Evolutionary conservation across 495 filamentous ascomycete genomes (phyloP).

Genomic region (Penicillium subrubescens): DNA sequence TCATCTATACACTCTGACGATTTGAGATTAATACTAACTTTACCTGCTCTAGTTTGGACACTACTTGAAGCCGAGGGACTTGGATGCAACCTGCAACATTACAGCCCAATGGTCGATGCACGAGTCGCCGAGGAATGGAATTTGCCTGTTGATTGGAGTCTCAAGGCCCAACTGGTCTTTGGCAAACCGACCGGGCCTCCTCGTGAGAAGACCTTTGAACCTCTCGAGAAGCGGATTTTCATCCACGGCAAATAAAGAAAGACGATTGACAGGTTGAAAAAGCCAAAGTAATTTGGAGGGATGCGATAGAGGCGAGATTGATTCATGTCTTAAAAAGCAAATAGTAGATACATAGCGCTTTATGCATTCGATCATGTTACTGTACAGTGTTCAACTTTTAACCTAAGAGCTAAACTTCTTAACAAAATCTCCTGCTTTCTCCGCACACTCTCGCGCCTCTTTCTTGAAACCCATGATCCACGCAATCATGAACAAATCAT

Average conservation of each 20-base stretch:
- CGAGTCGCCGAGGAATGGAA: constrained; percentile 60
- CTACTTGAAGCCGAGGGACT: constrained; percentile 69
- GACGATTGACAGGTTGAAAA: neutral
- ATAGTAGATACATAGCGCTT: neutral
- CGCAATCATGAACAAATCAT: constrained; percentile 44
- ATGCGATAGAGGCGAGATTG: neutral
- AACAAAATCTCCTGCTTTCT: constrained; percentile 28
- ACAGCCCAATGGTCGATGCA: constrained; percentile 62
- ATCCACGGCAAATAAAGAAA: constrained; percentile 16
- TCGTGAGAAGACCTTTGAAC: constrained; percentile 23
- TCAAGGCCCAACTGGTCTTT: constrained; percentile 64
- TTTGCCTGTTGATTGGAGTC: constrained; percentile 59
- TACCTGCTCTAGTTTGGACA: constrained; percentile 54
- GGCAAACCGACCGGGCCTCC: constrained; percentile 49
- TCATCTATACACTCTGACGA: neutral
- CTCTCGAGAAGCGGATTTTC: constrained; percentile 18
- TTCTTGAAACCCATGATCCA: constrained; percentile 33
- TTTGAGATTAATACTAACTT: neutral
- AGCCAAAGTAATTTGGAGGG: neutral
- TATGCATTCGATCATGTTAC: neutral
- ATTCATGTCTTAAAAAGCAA: neutral
- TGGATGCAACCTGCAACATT: constrained; percentile 75
- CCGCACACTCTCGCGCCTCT: constrained; percentile 29
- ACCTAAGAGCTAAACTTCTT: too few relatives aligned
- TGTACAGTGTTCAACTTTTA: neutral